Base-by-base conservation (phyloP, 23 red algal genomes). In the Gracilariopsis chorda region DNA sequence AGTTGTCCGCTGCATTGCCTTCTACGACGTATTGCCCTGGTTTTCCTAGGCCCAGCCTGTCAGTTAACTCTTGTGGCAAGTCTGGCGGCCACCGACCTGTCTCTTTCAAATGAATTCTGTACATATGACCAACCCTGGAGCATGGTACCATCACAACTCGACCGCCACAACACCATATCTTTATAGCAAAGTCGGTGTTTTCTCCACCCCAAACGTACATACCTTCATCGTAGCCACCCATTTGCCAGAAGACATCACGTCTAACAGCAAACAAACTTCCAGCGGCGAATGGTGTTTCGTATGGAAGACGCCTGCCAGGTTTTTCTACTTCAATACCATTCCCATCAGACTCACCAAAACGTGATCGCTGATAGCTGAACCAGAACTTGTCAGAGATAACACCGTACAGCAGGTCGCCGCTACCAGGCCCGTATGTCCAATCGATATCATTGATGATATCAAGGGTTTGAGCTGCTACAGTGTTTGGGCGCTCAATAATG, bases 161-260 rank as follows among this genome's bases (percentile, higher is more conserved):
- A 27, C 87, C 87, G 13, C 87, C 87, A 67, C 87, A 91, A 19
- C 33, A 55, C 87, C 87, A 91, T 40, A 81, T 72, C 37, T 91
- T 91, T 40, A 91, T 70, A 25, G 87, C 87, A 48, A 91, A 68
- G 14, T 91, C 87, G 28, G 87, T 91, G 68, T 91, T 91, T 58
- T 91, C 87, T 20, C 87, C 87, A 33, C 87, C 87, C 87, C 87
- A 91, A 7, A 91, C 87, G 58, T 91, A 91, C 72, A 91, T 79
- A 7, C 87, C 87, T 56, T 91, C 75, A 71, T 91, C 87, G 61
- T 91, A 91, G 9, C 87, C 87, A 25, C 87, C 87, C 19, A 91
- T 19, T n/a, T 70, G 41, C 21, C 45, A 79, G 52, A 91, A 91
- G 13, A 64, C 73, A 79, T 91, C 87, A 7, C 73, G 14, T 25